These are phyloP conservation scores for Colletotrichum sp. DNA, from an alignment of 2,329 filamentous ascomycete genomes.

Conservation along the genomic window DNA sequence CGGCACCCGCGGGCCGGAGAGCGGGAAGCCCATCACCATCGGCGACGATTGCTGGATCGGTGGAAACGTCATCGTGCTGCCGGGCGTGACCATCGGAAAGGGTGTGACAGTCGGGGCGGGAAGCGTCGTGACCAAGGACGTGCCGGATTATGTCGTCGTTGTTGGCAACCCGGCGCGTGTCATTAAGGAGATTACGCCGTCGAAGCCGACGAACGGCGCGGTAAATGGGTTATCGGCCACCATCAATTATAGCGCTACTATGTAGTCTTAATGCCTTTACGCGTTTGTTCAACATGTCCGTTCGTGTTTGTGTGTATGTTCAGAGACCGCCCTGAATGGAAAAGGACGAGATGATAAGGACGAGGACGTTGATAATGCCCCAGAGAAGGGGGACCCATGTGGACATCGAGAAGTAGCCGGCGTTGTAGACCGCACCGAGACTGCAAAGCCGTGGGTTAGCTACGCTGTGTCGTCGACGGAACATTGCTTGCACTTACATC, in stretches of 20 bases:
- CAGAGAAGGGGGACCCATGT: slow-evolving; percentile 94
- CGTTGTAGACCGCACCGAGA: slow-evolving; percentile 79
- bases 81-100: slow-evolving; percentile 79
- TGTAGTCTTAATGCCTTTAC: background rate
- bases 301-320: slow-evolving; percentile 27
- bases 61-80: slow-evolving; percentile 72
- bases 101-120: slow-evolving; percentile 80
- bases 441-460: slow-evolving; percentile 44
- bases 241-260: slow-evolving; percentile 14
- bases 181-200: slow-evolving; percentile 47
- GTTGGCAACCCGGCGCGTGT: slow-evolving; percentile 72
- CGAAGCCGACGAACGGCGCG: slow-evolving; percentile 13
- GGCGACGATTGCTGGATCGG: slow-evolving; percentile 85
- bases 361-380: slow-evolving; percentile 82
- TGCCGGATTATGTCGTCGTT: slow-evolving; percentile 67
- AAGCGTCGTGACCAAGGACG: slow-evolving; percentile 81
- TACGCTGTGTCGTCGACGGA: background rate
- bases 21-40: slow-evolving; percentile 74
- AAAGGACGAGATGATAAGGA: slow-evolving; percentile 86
- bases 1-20: slow-evolving; percentile 76
- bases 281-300: background rate
- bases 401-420: slow-evolving; percentile 87
- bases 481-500: slow-evolving; percentile 60
- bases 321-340: slow-evolving; percentile 89
- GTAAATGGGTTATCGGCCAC: background rate